Base-by-base conservation (phyloP, 805 yeast genomes). In the Kodamaea nitidulidarum region DNA sequence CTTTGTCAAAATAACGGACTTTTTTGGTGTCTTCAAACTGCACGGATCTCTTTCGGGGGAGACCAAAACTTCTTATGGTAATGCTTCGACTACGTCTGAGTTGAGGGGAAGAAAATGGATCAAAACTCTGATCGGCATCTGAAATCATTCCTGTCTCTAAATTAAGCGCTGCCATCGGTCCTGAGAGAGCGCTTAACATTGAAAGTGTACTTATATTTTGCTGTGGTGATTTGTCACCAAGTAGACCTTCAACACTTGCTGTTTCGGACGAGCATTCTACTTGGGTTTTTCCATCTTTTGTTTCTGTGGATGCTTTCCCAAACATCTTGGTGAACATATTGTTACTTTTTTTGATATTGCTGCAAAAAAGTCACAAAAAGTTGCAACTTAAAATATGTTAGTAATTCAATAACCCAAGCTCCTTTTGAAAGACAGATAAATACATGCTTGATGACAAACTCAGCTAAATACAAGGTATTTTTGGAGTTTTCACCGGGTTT, bases 61-160 rank as follows among this genome's bases (percentile, higher is more conserved):
- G 31, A 12, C n/a, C 10, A 6, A 27, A 30, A 7, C 35, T 30
- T 18, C 30, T 37, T 3, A 37, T 16, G 2, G 35, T 37, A 32
- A 43, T 15, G 31, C 46, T 46, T 18, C 38, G 32, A 26, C 45
- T 40, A 17, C 42, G 32, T 15, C 36, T 24, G 5, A 45, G 16
- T 21, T 36, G 39, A 9, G 42, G 32, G 4, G 49, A 37, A 4
- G 43, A 36, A 28, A 45, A 46, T 1, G 46, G 49, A 29, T 46
- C 49, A 29, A 46, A 39, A 21, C 46, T 43, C n/a, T 26, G 32
- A 14, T 46, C 46, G 7, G 21, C 4, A 15, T 30, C 21, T 4
- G 12, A 7, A 7, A 15, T 14, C 9, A 14, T 14, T 7, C 9
- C 10, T 7, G 31, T 7, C 10, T 28, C 31, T 14, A 20, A 32